These are phyloP conservation scores for Auriculariales sp. DNA, from an alignment of 768 basidiomycete genomes.

Conservation along the genomic window DNA sequence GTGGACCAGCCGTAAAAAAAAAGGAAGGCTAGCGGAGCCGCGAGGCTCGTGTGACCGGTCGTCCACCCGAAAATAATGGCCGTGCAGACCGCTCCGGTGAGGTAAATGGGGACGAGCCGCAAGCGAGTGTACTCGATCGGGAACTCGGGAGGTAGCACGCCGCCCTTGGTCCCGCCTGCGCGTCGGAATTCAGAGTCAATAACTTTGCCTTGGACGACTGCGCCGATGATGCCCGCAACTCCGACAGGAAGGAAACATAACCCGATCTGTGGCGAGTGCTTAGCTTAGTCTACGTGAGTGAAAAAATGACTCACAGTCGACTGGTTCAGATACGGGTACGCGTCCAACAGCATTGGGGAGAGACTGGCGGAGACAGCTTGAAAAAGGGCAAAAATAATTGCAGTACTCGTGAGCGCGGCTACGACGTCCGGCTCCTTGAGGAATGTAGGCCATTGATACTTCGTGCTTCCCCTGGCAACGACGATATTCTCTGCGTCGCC, in stretches of 20 bases:
- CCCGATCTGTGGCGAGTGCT: constrained; percentile 40
- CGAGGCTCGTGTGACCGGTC: constrained; percentile 11
- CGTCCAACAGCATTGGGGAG: constrained; percentile 40
- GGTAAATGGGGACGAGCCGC: constrained; percentile 9
- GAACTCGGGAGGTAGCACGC: constrained; percentile 9
- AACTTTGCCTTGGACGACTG: constrained; percentile 41
- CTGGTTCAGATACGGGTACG: constrained; percentile 46
- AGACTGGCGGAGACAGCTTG: constrained; percentile 47
- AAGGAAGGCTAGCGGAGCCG: constrained; percentile 15
- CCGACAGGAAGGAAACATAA: constrained; percentile 69
- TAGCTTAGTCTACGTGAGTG: background rate
- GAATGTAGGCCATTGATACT: constrained; percentile 14
- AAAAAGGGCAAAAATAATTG: constrained; percentile 37
- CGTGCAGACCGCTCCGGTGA: constrained; percentile 5
- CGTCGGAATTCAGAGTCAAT: constrained; percentile 52
- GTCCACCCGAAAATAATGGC: constrained; percentile 15
- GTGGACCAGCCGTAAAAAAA: constrained; percentile 10
- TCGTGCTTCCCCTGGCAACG: no score
- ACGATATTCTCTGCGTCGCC: background rate
- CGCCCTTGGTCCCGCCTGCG: constrained; percentile 16
- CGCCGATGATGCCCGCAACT: constrained; percentile 51
- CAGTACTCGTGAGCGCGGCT: constrained; percentile 39
- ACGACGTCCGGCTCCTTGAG: constrained; percentile 42
- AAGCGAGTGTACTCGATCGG: constrained; percentile 17
- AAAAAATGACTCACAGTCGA: constrained; percentile 14